A percentile compares a stretch with the other conserved stretches of the same genome.
Conservation (phyloP, 2,329 filamentous ascomycete species). For the Fusarium nanum region DNA sequence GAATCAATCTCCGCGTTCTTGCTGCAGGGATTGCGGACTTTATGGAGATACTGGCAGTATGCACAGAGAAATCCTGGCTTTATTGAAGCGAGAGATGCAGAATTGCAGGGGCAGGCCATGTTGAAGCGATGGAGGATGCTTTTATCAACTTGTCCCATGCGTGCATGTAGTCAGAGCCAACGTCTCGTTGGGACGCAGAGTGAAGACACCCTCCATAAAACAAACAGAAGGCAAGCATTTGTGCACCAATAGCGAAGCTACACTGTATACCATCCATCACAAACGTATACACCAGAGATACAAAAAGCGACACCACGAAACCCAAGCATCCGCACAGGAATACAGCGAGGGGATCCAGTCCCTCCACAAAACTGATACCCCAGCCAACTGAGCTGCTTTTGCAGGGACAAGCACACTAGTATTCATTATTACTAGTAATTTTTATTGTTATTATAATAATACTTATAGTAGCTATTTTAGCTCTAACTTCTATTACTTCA, state of each 20-base stretch:
- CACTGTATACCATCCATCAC: conserved; percentile 10
- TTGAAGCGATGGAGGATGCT: too few relatives aligned
- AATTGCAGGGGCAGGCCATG: too few relatives aligned
- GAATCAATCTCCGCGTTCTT: too few relatives aligned
- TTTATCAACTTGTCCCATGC: too few relatives aligned
- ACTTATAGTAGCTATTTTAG: too few relatives aligned
- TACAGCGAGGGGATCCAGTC: background rate
- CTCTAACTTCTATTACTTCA: too few relatives aligned
- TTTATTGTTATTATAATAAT: too few relatives aligned
- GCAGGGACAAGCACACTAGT: background rate
- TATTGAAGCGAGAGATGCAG: too few relatives aligned
- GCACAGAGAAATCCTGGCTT: too few relatives aligned
- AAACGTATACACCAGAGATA: background rate
- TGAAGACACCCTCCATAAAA: conserved; percentile 3
- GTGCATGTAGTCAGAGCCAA: background rate
- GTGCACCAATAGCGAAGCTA: conserved; percentile 15
- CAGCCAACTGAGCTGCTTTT: conserved; percentile 5
- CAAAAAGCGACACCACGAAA: background rate
- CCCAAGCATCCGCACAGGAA: background rate
- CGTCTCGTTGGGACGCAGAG: background rate
- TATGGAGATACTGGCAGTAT: too few relatives aligned
- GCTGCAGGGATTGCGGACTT: too few relatives aligned
- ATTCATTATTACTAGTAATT: too few relatives aligned
- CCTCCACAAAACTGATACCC: background rate
- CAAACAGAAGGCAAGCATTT: conserved; percentile 2